These are phyloP conservation scores for Fusarium equiseti DNA, from an alignment of 2,329 filamentous ascomycete genomes.

Conservation along the genomic window DNA sequence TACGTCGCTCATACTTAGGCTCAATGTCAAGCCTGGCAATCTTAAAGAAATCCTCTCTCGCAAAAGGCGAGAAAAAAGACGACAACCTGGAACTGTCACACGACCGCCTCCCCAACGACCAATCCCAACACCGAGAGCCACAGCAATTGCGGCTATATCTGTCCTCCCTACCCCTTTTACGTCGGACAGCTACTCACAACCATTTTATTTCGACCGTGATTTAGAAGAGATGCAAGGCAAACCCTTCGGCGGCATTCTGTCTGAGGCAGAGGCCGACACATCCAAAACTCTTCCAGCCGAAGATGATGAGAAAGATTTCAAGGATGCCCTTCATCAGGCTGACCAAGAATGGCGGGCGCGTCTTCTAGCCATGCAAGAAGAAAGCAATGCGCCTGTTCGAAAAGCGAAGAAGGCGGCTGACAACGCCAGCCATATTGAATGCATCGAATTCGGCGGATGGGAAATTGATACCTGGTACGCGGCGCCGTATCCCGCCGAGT, in stretches of 20 bases:
- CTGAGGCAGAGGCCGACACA: constrained; percentile 90
- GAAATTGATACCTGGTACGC: constrained; percentile 99
- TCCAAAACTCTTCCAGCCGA: constrained; percentile 85
- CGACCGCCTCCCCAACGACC: constrained; percentile 44
- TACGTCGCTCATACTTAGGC: constrained; percentile 52
- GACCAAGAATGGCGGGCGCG: constrained; percentile 90
- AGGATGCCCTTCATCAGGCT: constrained; percentile 88
- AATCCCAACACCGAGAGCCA: constrained; percentile 40
- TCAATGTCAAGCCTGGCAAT: constrained; percentile 54
- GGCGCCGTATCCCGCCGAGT: constrained; percentile 97
- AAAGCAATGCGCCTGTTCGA: constrained; percentile 70
- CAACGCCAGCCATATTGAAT: constrained; percentile 95
- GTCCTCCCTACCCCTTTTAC: constrained; percentile 68
- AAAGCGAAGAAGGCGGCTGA: constrained; percentile 82
- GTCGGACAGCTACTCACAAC: constrained; percentile 74
- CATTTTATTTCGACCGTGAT: constrained; percentile 90
- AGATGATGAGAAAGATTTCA: constrained; percentile 88
- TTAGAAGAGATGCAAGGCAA: constrained; percentile 90
- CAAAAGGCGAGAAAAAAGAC: constrained; percentile 51
- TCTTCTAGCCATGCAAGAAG: constrained; percentile 70
- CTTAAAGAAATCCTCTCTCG: constrained; percentile 55
- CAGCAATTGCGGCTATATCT: constrained; percentile 37
- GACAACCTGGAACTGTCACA: constrained; percentile 38
- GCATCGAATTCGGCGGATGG: constrained; percentile 96
- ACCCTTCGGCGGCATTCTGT: constrained; percentile 93